Evolutionary conservation across 257 asterid species (phyloP).

Genomic region (Solanum bulbocastanum): DNA sequence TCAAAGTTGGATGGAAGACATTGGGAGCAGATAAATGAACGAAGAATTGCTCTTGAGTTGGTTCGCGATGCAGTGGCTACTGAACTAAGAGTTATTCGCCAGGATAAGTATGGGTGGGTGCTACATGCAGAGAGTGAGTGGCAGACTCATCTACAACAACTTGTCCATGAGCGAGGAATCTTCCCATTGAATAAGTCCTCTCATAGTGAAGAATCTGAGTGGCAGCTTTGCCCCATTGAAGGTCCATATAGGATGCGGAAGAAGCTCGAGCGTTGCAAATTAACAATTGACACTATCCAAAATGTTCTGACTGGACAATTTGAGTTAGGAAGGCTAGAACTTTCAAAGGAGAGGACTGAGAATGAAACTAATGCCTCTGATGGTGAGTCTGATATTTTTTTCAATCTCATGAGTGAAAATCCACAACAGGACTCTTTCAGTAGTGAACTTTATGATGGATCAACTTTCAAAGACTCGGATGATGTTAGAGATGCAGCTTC

Average conservation of each 20-base stretch:
- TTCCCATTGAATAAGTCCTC: slow-evolving; percentile 60
- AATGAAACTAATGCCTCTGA: slow-evolving; percentile 43
- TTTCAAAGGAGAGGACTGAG: slow-evolving; percentile 57
- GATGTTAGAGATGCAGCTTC: slow-evolving; percentile 60
- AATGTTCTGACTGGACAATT: slow-evolving; percentile 57
- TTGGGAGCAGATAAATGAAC: slow-evolving; percentile 94
- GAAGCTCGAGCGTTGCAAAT: slow-evolving; percentile 77
- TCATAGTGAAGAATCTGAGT: slow-evolving; percentile 53
- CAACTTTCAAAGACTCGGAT: slow-evolving; percentile 61
- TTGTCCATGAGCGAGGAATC: slow-evolving; percentile 94
- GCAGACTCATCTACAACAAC: slow-evolving; percentile 93
- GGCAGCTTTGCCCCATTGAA: slow-evolving; percentile 98
- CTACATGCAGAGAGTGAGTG: slow-evolving; percentile 99
- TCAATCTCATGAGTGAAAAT: slow-evolving; percentile 50
- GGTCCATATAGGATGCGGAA: slow-evolving; percentile 98
- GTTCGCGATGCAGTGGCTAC: slow-evolving; percentile 96
- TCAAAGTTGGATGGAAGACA: slow-evolving; percentile 68
- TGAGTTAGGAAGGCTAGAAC: slow-evolving; percentile 53
- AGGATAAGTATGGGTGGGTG: slow-evolving; percentile 99
- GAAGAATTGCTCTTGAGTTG: slow-evolving; percentile 87
- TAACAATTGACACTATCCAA: slow-evolving; percentile 66
- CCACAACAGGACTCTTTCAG: slow-evolving; percentile 48
- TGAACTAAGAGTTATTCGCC: slow-evolving; percentile 92
- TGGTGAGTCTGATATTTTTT: slow-evolving; percentile 42
- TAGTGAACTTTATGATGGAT: slow-evolving; percentile 57